Percentiles rank a stretch among this genome's conserved stretches.
phyloP scores from a whole-genome alignment of 2,329 filamentous ascomycete genomes.

The Pseudogymnoascus pannorum region DNA sequence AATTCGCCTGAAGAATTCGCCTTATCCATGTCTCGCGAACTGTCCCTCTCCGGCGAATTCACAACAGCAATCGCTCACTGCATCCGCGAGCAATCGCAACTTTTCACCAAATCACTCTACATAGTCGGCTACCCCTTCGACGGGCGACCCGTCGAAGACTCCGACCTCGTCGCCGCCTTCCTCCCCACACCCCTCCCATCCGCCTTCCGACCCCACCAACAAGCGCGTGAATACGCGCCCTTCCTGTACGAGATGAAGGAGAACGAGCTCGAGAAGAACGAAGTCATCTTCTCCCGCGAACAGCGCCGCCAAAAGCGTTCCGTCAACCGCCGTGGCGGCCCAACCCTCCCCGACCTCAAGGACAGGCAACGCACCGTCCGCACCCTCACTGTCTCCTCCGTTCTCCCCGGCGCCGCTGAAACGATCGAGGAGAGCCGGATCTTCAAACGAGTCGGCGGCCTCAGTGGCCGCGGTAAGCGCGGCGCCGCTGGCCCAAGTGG shows the following conservation, averaged over 20 bases:
- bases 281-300: slow-evolving; percentile 87
- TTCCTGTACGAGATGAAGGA: slow-evolving; percentile 93
- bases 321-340: slow-evolving; percentile 86
- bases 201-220: slow-evolving; percentile 83
- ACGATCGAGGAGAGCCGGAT: slow-evolving; percentile 78
- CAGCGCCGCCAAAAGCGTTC: slow-evolving; percentile 92
- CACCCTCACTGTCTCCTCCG: slow-evolving; percentile 84
- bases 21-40: slow-evolving; percentile 75
- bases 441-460: slow-evolving; percentile 66
- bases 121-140: slow-evolving; percentile 93
- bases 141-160: slow-evolving; percentile 84
- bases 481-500: slow-evolving; percentile 48
- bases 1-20: slow-evolving; percentile 97
- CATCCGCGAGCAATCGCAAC: slow-evolving; percentile 89
- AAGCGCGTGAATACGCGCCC: slow-evolving; percentile 88
- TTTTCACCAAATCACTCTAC: slow-evolving; percentile 90
- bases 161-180: slow-evolving; percentile 79
- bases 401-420: slow-evolving; percentile 78
- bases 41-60: slow-evolving; percentile 90
- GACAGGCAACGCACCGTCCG: slow-evolving; percentile 89
- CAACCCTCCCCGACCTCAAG: slow-evolving; percentile 89
- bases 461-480: slow-evolving; percentile 49
- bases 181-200: slow-evolving; percentile 73
- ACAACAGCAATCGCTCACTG: slow-evolving; percentile 96
- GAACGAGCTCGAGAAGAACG: slow-evolving; percentile 79